Conservation (phyloP, 2,329 filamentous ascomycete species). For the Monascus ruber region DNA sequence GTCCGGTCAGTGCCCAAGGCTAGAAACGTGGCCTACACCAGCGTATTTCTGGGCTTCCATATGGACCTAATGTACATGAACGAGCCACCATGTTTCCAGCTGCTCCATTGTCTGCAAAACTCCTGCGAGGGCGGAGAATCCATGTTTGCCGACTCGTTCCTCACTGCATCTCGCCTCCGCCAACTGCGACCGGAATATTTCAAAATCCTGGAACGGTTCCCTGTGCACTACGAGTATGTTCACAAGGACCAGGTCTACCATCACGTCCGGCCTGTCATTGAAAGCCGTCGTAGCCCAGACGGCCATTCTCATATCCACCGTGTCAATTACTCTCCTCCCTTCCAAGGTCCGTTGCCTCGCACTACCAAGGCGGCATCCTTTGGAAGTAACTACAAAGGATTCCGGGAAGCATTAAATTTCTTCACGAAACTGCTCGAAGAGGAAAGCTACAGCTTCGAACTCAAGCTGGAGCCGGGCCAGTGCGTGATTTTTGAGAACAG, state of each 20-base stretch:
- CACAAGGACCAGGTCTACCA: constrained; percentile 55
- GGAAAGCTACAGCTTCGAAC: constrained; percentile 50
- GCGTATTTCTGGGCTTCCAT: constrained; percentile 70
- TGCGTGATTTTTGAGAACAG: constrained; percentile 90
- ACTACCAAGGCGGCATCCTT: not conserved
- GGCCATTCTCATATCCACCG: constrained; percentile 19
- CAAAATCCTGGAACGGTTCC: constrained; percentile 30
- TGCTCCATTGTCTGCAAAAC: constrained; percentile 82
- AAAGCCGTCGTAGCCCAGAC: constrained; percentile 9
- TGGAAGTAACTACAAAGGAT: constrained; percentile 13
- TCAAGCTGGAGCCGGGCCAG: constrained; percentile 66
- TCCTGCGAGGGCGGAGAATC: constrained; percentile 70
- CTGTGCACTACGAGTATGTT: constrained; percentile 56
- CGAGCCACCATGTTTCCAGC: constrained; percentile 67
- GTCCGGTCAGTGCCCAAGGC: constrained; percentile 70
- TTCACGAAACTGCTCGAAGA: constrained; percentile 53
- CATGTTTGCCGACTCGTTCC: constrained; percentile 68
- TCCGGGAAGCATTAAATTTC: constrained; percentile 37
- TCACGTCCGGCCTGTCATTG: constrained; percentile 46
- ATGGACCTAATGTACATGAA: constrained; percentile 86
- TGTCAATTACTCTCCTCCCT: constrained; percentile 67
- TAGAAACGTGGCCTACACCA: constrained; percentile 88
- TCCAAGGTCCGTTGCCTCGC: constrained; percentile 50
- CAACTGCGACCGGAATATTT: constrained; percentile 6
- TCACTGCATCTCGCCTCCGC: constrained; percentile 37